Evolutionary conservation across 2,329 filamentous ascomycete genomes (phyloP).

Genomic region (Penicillium carneum): DNA sequence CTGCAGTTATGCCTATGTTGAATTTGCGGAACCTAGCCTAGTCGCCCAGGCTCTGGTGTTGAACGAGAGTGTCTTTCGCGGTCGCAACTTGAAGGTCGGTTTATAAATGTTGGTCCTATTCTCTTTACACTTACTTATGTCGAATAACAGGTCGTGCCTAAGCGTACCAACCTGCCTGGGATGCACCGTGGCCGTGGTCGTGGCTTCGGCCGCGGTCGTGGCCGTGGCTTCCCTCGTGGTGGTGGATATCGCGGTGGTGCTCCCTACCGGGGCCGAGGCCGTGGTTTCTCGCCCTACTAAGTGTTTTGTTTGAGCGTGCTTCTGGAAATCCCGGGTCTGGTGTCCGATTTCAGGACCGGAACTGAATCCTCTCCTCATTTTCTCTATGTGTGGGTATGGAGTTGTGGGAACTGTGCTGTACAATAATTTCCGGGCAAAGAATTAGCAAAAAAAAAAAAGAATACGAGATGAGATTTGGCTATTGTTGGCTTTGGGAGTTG

Average conservation of each 20-base stretch:
- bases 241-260: slow-evolving; percentile 58
- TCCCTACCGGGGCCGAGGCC: slow-evolving; percentile 58
- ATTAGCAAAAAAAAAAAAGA: slow-evolving; percentile 17
- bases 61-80: slow-evolving; percentile 95
- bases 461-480: slow-evolving; percentile 5
- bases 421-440: slow-evolving; percentile 44
- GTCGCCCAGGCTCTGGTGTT: slow-evolving; percentile 92
- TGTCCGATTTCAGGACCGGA: slow-evolving; percentile 5
- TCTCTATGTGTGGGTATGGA: slow-evolving; percentile 36
- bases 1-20: slow-evolving; percentile 93
- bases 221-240: slow-evolving; percentile 64
- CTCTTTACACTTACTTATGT: slow-evolving; percentile 1
- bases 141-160: slow-evolving; percentile 73
- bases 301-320: slow-evolving; percentile 17
- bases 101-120: slow-evolving; percentile 1
- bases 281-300: slow-evolving; percentile 58
- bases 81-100: slow-evolving; percentile 88
- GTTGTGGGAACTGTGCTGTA: slow-evolving; percentile 43
- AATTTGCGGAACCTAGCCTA: slow-evolving; percentile 91
- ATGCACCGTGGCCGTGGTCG: slow-evolving; percentile 77
- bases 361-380: slow-evolving; percentile 11
- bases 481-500: background rate
- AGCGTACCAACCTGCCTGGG: slow-evolving; percentile 94
- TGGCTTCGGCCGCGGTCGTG: slow-evolving; percentile 57
- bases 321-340: slow-evolving; percentile 11